These are phyloP conservation scores for Fomitopsis serialis DNA, from an alignment of 768 basidiomycete species.

Conservation along the genomic window DNA sequence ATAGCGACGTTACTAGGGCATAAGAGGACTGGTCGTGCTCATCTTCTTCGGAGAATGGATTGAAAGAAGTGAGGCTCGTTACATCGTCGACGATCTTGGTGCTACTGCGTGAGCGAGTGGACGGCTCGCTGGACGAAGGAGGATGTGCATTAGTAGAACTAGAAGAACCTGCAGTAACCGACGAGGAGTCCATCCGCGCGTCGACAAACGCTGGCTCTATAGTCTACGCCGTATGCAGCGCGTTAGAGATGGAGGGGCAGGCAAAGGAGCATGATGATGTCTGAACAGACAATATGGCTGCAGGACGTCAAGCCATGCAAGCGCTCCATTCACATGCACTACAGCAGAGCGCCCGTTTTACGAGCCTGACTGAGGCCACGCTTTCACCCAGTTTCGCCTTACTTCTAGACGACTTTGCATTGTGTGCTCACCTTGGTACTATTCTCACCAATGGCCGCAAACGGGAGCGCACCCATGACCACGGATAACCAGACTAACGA, in stretches of 20 bases:
- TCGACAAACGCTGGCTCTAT: not conserved
- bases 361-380: too few relatives aligned
- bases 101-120: constrained; percentile 59
- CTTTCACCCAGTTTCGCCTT: too few relatives aligned
- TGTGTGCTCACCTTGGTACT: too few relatives aligned
- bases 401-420: too few relatives aligned
- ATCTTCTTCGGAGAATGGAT: constrained; percentile 90
- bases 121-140: constrained; percentile 15
- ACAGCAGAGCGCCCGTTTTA: too few relatives aligned
- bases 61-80: constrained; percentile 77
- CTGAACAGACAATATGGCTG: not conserved
- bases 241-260: not conserved
- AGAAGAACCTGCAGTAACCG: not conserved
- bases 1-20: constrained; percentile 73
- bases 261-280: not conserved
- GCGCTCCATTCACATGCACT: too few relatives aligned
- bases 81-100: constrained; percentile 56
- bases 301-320: too few relatives aligned
- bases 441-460: not conserved
- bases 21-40: constrained; percentile 87
- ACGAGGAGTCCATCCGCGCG: not conserved
- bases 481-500: not conserved
- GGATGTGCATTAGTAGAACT: not conserved
- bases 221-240: not conserved
- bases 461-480: not conserved